phyloP scores from a whole-genome alignment of 371 early-diverging fungal genomes.

The Mortierella sp. region DNA sequence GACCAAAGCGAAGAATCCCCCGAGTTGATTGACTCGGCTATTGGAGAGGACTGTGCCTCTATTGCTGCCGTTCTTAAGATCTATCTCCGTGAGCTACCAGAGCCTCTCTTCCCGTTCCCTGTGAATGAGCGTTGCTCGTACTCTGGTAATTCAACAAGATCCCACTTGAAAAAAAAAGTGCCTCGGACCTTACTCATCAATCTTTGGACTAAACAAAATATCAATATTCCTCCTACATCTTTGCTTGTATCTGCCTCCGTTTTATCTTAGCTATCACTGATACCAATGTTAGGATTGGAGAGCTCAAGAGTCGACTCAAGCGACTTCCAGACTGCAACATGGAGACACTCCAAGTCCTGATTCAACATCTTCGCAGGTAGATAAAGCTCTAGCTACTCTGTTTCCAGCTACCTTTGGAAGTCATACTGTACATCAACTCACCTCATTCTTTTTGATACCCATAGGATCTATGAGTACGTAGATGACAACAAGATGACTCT shows the following conservation, averaged over 20 bases:
- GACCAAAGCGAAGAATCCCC: slow-evolving; percentile 64
- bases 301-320: slow-evolving; percentile 53
- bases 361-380: slow-evolving; percentile 66
- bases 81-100: slow-evolving; percentile 70
- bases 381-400: neutral
- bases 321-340: slow-evolving; percentile 57
- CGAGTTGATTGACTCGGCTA: slow-evolving; percentile 56
- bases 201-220: neutral
- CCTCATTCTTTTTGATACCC: neutral
- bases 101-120: slow-evolving; percentile 66
- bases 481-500: slow-evolving; percentile 69
- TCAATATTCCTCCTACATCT: neutral
- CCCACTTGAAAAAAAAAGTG: neutral
- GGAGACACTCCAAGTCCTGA: slow-evolving; percentile 59
- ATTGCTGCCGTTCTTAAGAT: slow-evolving; percentile 72
- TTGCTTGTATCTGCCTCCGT: no score
- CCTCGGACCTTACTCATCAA: neutral
- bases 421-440: neutral
- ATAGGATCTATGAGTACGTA: slow-evolving; percentile 57
- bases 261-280: slow-evolving; percentile 58
- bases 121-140: slow-evolving; percentile 65
- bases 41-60: slow-evolving; percentile 63
- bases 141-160: slow-evolving; percentile 56
- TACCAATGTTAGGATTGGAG: slow-evolving; percentile 52
- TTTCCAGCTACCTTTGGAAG: neutral